Evolutionary conservation across 768 basidiomycete genomes (phyloP).

Genomic region (Hygrocybe punicea): DNA sequence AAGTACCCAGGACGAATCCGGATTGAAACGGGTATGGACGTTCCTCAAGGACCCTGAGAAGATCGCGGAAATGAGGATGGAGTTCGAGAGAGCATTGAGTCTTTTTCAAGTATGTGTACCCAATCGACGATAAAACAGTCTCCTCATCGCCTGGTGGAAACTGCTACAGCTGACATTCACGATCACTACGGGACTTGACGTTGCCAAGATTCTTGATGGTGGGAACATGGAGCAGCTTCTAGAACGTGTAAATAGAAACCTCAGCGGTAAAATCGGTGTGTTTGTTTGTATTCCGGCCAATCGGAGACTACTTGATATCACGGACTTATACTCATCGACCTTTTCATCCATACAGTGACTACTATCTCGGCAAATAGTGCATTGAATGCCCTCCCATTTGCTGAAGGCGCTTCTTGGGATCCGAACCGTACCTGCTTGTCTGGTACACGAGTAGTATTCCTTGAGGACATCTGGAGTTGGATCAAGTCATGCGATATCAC

Average conservation of each 20-base stretch:
- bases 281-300: too few relatives aligned
- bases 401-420: background rate
- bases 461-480: constrained; percentile 4
- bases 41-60: background rate
- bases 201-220: background rate
- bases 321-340: background rate
- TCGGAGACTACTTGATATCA: background rate
- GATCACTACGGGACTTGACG: background rate
- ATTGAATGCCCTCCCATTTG: background rate
- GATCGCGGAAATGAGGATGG: constrained; percentile 1
- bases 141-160: background rate
- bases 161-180: background rate
- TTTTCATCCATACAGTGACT: background rate
- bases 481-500: background rate
- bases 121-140: background rate
- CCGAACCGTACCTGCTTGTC: background rate
- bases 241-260: background rate
- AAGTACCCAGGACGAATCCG: background rate
- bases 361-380: background rate
- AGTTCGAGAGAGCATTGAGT: background rate
- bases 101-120: background rate
- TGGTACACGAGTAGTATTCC: background rate
- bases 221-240: background rate
- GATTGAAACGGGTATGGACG: background rate
- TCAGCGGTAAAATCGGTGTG: background rate